These are phyloP conservation scores for Colletotrichum cereale DNA, from an alignment of 2,329 filamentous ascomycete species.

Conservation along the genomic window DNA sequence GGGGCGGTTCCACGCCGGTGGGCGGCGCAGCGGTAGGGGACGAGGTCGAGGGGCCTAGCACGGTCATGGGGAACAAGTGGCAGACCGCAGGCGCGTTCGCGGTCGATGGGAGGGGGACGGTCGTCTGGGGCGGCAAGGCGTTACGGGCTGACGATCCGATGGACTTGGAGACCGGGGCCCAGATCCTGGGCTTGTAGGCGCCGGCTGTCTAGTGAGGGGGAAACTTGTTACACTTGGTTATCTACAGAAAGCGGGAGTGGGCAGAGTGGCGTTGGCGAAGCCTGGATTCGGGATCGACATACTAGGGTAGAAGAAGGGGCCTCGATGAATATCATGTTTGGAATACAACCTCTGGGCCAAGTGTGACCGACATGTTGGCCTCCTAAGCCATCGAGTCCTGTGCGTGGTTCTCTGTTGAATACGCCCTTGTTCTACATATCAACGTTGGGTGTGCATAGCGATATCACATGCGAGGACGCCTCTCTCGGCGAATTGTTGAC, in stretches of 20 bases:
- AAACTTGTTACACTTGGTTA: background rate
- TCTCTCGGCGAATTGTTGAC: background rate
- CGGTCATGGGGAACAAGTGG: conserved; percentile 68
- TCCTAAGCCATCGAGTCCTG: background rate
- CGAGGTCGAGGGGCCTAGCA: conserved; percentile 54
- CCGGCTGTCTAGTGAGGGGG: background rate
- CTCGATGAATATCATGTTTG: background rate
- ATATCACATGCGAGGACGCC: background rate
- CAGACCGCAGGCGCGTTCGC: conserved; percentile 66
- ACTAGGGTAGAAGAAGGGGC: background rate
- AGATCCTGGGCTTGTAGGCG: conserved; percentile 46
- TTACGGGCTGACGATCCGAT: conserved; percentile 62
- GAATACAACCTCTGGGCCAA: background rate
- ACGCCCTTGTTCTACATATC: background rate
- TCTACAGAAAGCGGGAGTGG: background rate
- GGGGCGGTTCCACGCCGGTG: conserved; percentile 23
- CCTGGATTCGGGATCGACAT: background rate
- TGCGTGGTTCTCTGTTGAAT: background rate
- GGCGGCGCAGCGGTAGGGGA: conserved; percentile 44
- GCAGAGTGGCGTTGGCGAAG: background rate
- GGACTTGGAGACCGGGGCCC: conserved; percentile 63
- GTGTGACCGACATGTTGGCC: background rate
- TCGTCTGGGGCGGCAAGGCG: conserved; percentile 65
- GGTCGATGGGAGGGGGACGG: conserved; percentile 61
- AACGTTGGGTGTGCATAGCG: no score